Evolutionary conservation across 805 yeast species (phyloP), one percentile per base, ranked within the genome.

Genomic region (Pichia rugopelliculosa): DNA sequence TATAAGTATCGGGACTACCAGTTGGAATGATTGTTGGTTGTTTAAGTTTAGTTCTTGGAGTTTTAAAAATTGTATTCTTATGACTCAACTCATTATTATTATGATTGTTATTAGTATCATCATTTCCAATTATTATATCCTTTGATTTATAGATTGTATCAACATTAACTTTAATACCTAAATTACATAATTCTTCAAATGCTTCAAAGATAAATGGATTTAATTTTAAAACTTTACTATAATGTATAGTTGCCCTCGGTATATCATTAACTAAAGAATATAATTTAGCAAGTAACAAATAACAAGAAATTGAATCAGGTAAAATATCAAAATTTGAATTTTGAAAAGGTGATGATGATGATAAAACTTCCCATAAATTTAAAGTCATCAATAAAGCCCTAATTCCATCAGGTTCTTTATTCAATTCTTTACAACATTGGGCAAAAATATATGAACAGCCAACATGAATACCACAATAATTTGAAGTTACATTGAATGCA

Each of bases 191-290:
- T 39, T 82, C 82, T 54, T 82, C 87, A 53, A 87, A 81, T 0
- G 96, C 88, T 59, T 88, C 96, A 77, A 93, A 88, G 37, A 88
- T 73, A 59, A 72, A 87, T 17, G 95, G 96, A 60, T 93, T 86
- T 53, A 73, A 66, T 50, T 79, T 78, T 48, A 88, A 71, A 1
- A 91, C 87, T 53, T 75, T 78, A 0, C 87, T 74, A 60, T 82
- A 86, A 57, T 79, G 76, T 42, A 82, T 66, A 0, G 84, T 74
- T 48, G 93, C 81, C 48, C 82, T 80, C 54, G 79, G 76, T 6
- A 69, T 59, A 58, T 84, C 87, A 22, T 84, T 86, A 8, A 72
- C 65, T 8, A 73, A 71, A 18, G 67, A 64, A 57, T 82, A 80
- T 40, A 90, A 69, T 51, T 80, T 82, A 0, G 95, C 98, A 52